A percentile compares a stretch with the other conserved stretches of the same genome.
These are phyloP conservation scores for Schizosaccharomyces versatilis DNA, from an alignment of 1,139 yeast genomes.

Conservation along the genomic window DNA sequence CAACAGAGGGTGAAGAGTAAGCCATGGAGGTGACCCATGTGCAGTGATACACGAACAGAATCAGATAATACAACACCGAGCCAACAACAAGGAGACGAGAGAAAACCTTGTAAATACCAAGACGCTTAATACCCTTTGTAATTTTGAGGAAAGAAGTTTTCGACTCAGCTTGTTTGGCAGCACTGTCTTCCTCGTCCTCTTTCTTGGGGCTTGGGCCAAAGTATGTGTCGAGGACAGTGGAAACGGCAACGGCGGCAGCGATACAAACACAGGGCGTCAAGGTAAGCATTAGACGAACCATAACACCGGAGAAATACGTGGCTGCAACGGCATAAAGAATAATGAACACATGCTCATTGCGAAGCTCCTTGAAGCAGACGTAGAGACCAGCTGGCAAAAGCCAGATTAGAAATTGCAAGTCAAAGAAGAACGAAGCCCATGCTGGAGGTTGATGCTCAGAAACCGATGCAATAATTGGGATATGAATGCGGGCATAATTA, in stretches of 20 bases:
- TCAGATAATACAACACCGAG: constrained; percentile 55
- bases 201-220: constrained; percentile 23
- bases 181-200: constrained; percentile 3
- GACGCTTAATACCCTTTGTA: constrained; percentile 3
- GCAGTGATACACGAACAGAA: constrained; percentile 76
- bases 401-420: constrained; percentile 83
- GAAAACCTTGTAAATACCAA: constrained; percentile 21
- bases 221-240: constrained; percentile 66
- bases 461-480: constrained; percentile 95
- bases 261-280: constrained; percentile 92
- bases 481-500: constrained; percentile 87
- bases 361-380: constrained; percentile 67
- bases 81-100: constrained; percentile 42
- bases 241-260: constrained; percentile 66
- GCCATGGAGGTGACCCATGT: constrained; percentile 95
- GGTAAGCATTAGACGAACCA: constrained; percentile 94
- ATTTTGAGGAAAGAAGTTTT: constrained; percentile 12
- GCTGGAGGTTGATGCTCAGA: constrained; percentile 99
- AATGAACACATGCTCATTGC: constrained; percentile 80
- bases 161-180: constrained; percentile 10
- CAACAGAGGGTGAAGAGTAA: constrained; percentile 94
- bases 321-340: constrained; percentile 79
- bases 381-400: constrained; percentile 95
- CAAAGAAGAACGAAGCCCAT: constrained; percentile 96
- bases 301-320: constrained; percentile 95